phyloP scores from a whole-genome alignment of 306 rosid genomes.

The Parietaria judaica region DNA sequence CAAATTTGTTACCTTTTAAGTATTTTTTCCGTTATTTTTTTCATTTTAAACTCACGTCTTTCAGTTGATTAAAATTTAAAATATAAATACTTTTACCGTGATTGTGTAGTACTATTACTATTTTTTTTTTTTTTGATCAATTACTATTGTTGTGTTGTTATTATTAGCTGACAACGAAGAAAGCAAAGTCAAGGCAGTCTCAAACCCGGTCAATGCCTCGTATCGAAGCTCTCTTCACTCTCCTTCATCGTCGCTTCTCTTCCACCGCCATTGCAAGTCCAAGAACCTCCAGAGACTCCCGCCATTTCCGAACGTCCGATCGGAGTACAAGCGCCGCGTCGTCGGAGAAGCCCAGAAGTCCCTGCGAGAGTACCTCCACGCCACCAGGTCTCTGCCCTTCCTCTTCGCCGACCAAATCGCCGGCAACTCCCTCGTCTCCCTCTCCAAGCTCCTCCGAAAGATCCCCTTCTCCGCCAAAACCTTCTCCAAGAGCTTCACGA shows the following conservation, averaged over 20 bases:
- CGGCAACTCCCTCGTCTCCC: conserved; percentile 33
- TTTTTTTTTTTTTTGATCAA: too few species aligned
- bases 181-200: too few species aligned
- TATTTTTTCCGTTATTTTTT: too few species aligned
- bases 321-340: conserved; percentile 34
- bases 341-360: conserved; percentile 43
- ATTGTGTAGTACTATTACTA: too few species aligned
- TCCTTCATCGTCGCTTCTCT: conserved; percentile 34
- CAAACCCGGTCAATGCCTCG: too few species aligned
- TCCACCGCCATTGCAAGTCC: conserved; percentile 5
- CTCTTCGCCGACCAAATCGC: conserved; percentile 55
- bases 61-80: too few species aligned
- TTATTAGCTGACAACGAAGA: too few species aligned
- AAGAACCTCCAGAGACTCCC: conserved; percentile 21
- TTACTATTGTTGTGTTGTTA: too few species aligned
- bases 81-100: too few species aligned
- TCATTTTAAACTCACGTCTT: too few species aligned
- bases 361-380: conserved; percentile 60
- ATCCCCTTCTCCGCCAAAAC: conserved; percentile 25
- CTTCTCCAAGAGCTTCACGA: conserved; percentile 36
- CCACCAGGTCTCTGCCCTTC: conserved; percentile 54
- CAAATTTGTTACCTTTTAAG: too few species aligned
- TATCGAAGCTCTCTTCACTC: neutral
- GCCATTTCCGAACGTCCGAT: conserved; percentile 25
- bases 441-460: conserved; percentile 42